Base-by-base conservation (phyloP, 148 eudicot genomes). In the Arctostaphylos glauca region DNA sequence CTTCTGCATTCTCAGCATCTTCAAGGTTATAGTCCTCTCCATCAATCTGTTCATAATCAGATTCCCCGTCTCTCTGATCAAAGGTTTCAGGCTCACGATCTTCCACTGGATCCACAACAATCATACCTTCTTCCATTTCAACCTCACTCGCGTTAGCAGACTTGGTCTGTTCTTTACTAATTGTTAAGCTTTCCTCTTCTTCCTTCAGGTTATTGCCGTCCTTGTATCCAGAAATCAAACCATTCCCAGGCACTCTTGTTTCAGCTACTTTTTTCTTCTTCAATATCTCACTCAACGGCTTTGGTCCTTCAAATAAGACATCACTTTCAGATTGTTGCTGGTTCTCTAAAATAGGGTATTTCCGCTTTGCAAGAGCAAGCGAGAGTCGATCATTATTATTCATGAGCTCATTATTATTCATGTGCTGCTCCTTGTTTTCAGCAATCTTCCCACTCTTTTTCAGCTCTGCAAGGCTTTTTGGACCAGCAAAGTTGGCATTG, bases 201-300 rank as follows among this genome's bases (percentile, higher is more conserved):
- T 81, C 74, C 55, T 76, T 73, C 38, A 38, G 71, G 23, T 80
- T 62, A 76, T 44, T 46, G 48, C 68, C 80, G 18, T 67, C 80
- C 74, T 77, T 55, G 62, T 53, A 49, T 46, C 48, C 49, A 70
- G 64, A 71, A 16, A 44, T 49, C 21, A 52, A 50, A 59, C 25
- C 83, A 23, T 25, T 77, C 73, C 31, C 70, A 58, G 87, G 46
- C 75, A 77, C 56, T 23, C 83, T 41, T 50, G 56, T 83, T 73
- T 79, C 85, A 49, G 79, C 81, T 54, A 84, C 88, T 86, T 92
- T 93, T 85, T 96, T 96, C 53, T 93, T 86, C 90, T 96, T 96
- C 82, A 96, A 83, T 86, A 96, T 96, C 92, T 96, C 98, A 76
- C 93, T 87, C 53, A 96, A 84, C 52, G 98, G 95, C 88, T 94